These are phyloP conservation scores for Ottelia alismoides DNA, from an alignment of 106 monocot species.

Conservation along the genomic window DNA sequence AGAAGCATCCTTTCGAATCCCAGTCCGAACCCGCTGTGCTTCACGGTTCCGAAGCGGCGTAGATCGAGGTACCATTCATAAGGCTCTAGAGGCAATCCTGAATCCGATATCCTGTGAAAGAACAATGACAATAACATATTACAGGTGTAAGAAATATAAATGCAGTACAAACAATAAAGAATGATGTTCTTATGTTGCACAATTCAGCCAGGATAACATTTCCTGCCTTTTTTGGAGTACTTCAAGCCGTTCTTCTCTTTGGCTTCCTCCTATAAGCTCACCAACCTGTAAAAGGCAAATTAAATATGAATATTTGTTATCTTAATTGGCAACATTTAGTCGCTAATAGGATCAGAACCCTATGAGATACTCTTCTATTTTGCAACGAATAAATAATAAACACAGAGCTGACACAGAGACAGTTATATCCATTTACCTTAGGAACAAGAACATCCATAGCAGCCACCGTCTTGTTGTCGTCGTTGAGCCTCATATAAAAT, in stretches of 20 bases:
- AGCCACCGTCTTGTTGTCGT: slow-evolving; percentile 21
- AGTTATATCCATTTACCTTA: slow-evolving; percentile 5
- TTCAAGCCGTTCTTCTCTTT: slow-evolving; percentile 85
- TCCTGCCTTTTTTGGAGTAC: slow-evolving; percentile 58
- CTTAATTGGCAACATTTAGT: no score
- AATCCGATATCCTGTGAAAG: slow-evolving; percentile 41
- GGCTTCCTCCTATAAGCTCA: slow-evolving; percentile 89
- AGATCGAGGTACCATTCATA: slow-evolving; percentile 98
- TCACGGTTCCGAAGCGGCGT: slow-evolving; percentile 65
- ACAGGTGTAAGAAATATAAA: no score
- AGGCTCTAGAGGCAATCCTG: slow-evolving; percentile 71
- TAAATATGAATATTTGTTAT: background rate
- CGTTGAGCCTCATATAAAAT: slow-evolving; percentile 29
- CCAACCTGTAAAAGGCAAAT: slow-evolving; percentile 52
- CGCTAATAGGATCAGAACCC: background rate
- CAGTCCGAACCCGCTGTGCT: slow-evolving; percentile 86
- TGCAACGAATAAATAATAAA: background rate
- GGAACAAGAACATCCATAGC: slow-evolving; percentile 34
- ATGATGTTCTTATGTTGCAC: no score
- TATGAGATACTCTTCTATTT: background rate
- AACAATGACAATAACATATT: no score
- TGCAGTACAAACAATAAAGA: no score
- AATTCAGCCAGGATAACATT: no score
- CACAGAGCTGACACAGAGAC: background rate
- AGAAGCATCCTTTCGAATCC: slow-evolving; percentile 91